phyloP scores from a whole-genome alignment of 2,329 filamentous ascomycete genomes.

The Clonostachys byssicola region DNA sequence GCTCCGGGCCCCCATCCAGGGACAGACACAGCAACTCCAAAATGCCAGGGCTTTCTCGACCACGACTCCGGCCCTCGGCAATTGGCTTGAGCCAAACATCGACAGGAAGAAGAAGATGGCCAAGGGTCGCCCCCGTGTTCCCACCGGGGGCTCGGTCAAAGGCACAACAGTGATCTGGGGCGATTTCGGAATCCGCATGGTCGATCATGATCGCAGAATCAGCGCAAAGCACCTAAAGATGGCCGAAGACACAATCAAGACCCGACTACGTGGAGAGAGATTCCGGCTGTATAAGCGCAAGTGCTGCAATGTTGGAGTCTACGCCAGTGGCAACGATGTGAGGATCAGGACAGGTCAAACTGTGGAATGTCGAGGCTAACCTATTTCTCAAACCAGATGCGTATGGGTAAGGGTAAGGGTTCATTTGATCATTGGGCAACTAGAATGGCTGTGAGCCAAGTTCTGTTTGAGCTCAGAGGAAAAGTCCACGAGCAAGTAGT shows the following conservation, averaged over 20 bases:
- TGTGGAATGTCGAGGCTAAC: too few species aligned
- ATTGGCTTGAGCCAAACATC: constrained; percentile 79
- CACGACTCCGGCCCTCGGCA: constrained; percentile 52
- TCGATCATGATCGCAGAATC: constrained; percentile 87
- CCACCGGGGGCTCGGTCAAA: constrained; percentile 85
- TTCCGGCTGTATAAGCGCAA: constrained; percentile 91
- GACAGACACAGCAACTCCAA: constrained; percentile 24
- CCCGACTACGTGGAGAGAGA: constrained; percentile 81
- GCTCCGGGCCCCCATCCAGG: constrained; percentile 22
- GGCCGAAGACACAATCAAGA: constrained; percentile 91
- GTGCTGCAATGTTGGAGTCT: constrained; percentile 90
- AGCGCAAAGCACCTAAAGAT: constrained; percentile 82
- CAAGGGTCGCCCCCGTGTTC: constrained; percentile 83
- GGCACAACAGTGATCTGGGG: constrained; percentile 96
- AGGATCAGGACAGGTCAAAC: constrained; percentile 12
- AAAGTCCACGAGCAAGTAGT: constrained; percentile 92
- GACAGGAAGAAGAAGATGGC: constrained; percentile 82
- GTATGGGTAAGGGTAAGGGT: constrained; percentile 99
- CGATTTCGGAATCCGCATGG: constrained; percentile 91
- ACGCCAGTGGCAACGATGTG: constrained; percentile 89
- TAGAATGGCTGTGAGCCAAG: constrained; percentile 83
- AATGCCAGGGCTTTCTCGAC: constrained; percentile 69
- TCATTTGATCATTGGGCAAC: constrained; percentile 96
- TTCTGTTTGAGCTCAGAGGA: constrained; percentile 90
- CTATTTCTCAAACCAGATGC: constrained; percentile 46